Evolutionary conservation across 2,329 filamentous ascomycete genomes (phyloP).

Genomic region (Botryosphaeria dothidea): DNA sequence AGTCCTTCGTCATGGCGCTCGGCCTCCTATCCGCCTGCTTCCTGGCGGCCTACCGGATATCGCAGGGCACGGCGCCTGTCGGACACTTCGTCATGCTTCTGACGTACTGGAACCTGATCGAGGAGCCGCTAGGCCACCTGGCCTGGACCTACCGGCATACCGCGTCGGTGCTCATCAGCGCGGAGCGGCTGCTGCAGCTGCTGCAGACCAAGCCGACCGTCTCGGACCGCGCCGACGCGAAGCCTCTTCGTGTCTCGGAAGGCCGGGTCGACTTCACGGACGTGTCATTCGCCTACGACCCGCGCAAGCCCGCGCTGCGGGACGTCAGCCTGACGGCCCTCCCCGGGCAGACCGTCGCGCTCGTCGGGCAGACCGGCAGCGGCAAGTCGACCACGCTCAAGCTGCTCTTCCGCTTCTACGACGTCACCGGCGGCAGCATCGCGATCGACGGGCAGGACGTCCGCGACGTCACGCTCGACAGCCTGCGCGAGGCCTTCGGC

Average conservation of each 20-base stretch:
- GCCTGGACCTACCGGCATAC: slow-evolving; percentile 52
- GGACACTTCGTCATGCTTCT: slow-evolving; percentile 66
- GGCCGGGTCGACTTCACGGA: slow-evolving; percentile 51
- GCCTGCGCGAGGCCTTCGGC: slow-evolving; percentile 52
- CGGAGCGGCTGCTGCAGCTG: slow-evolving; percentile 61
- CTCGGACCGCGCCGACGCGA: slow-evolving; percentile 49
- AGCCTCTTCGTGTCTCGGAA: slow-evolving; percentile 53
- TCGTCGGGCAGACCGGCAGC: slow-evolving; percentile 59
- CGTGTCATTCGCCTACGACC: slow-evolving; percentile 51
- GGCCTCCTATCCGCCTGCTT: slow-evolving; percentile 52
- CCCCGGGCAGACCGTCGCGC: slow-evolving; percentile 54
- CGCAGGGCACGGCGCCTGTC: slow-evolving; percentile 50
- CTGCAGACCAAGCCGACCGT: slow-evolving; percentile 61
- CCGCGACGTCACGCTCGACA: slow-evolving; percentile 54
- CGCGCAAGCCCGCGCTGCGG: slow-evolving; percentile 53
- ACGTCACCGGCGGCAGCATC: slow-evolving; percentile 51
- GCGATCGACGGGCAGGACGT: slow-evolving; percentile 57
- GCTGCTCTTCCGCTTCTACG: slow-evolving; percentile 58
- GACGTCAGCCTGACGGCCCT: slow-evolving; percentile 52
- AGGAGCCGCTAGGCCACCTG: slow-evolving; percentile 52
- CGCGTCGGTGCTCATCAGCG: slow-evolving; percentile 60
- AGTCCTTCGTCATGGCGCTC: slow-evolving; percentile 50
- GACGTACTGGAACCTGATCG: slow-evolving; percentile 60
- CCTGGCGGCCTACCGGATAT: slow-evolving; percentile 57
- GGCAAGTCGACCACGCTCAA: slow-evolving; percentile 61